Evolutionary conservation across 345 rosid species (phyloP), one percentile per base, ranked within the genome.

Genomic region (Pugionium cornutum): DNA sequence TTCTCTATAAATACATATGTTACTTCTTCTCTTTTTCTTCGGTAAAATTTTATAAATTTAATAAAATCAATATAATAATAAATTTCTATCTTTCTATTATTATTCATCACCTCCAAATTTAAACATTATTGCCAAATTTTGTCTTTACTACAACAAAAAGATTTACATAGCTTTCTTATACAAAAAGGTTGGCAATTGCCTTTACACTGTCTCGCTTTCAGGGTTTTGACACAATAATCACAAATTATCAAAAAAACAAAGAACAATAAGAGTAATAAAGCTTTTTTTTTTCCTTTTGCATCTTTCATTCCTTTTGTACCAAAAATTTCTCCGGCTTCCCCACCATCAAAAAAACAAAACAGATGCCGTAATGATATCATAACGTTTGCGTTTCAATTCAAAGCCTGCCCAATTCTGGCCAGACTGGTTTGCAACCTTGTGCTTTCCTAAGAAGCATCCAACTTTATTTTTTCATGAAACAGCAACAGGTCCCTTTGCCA

Each of bases 401-500:
- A 57, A 29, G 10, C 26, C 60, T 56, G 58, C 37, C 59, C 64
- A 41, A 29, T 64, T 46, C 60, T 73, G 42, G 40, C 61, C 49
- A 72, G 66, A 44, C 62, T 51, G 7, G 70, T 58, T 66, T 59
- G 67, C 76, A 51, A 51, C 58, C 49, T 55, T 58, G 71, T 72
- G 71, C 67, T 58, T 65, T 64, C 53, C 9, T 72, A 41, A 29
- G 49, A 57, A 72, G 30, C 35, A 58, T 66, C 62, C 72, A 58
- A 10, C 64, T 60, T 47, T 11, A 2, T 34, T 58, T 44, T 30
- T 70, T 86, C 83, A 91, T 35, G 88, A 82, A 58, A 86, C 66
- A 45, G 86, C 83, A 28, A 79, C 73, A 55, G 73, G 33, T 44
- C 53, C 74, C 50, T 56, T 79, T 67, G 33, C 59, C 4, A 32